Conservation (phyloP, 208 protist genomes). For the Jaenimonas drosophilae region DNA sequence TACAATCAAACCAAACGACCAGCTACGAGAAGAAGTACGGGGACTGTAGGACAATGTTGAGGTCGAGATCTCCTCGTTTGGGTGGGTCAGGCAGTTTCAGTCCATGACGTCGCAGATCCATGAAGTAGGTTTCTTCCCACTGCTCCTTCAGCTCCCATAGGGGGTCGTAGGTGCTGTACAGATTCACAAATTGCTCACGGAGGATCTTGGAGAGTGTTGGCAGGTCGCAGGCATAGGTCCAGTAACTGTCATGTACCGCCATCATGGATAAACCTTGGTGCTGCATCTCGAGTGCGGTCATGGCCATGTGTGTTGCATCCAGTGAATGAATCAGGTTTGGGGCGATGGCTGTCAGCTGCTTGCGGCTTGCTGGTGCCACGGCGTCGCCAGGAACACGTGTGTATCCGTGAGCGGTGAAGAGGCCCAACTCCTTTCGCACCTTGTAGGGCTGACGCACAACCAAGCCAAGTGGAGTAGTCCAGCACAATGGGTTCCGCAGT, state of each 20-base stretch:
- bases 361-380: conserved; percentile 65
- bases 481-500: conserved; percentile 83
- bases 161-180: conserved; percentile 91
- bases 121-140: conserved; percentile 87
- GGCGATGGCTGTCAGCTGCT: conserved; percentile 94
- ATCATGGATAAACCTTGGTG: conserved; percentile 85
- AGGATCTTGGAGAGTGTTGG: conserved; percentile 90
- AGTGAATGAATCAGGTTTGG: conserved; percentile 99
- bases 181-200: conserved; percentile 93
- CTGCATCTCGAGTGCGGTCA: conserved; percentile 94
- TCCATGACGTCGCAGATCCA: conserved; percentile 77
- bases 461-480: conserved; percentile 95
- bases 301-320: conserved; percentile 97
- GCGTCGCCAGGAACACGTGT: conserved; percentile 55
- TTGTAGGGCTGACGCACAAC: conserved; percentile 96
- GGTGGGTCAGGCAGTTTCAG: conserved; percentile 80
- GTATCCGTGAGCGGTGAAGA: conserved; percentile 81
- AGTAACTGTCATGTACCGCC: conserved; percentile 98
- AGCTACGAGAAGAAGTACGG: conserved; percentile 90
- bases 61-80: conserved; percentile 73
- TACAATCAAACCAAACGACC: not conserved
- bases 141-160: conserved; percentile 89
- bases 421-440: conserved; percentile 57
- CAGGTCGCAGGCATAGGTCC: conserved; percentile 95
- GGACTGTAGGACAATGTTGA: conserved; percentile 79